Evolutionary conservation across 768 basidiomycete genomes (phyloP), one percentile per base, ranked within the genome.

Genomic region (Artomyces pyxidatus): DNA sequence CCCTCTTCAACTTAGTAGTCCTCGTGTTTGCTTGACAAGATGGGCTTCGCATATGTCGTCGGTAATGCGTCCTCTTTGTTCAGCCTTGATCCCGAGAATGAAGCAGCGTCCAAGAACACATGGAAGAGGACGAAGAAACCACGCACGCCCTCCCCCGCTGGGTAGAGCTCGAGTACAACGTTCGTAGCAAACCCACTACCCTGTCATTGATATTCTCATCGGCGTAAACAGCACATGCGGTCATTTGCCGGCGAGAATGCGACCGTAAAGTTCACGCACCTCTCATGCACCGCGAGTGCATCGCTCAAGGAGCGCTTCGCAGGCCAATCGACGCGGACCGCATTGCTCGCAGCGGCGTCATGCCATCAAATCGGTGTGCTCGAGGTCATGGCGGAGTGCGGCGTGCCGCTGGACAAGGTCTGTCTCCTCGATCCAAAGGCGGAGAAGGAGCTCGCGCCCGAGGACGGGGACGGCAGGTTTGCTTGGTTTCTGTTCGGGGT

Each of bases 381-480:
- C 19, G 73, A 81, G 3, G 66, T 87, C n/a, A 77, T 92, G 65
- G 66, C 73, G 42, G 52, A 38, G 29, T 56, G 68, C 55, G 32
- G 63, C 57, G 47, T 75, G 50, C 47, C 71, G 0, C 61, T 83
- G 4, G 72, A 80, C 0, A 75, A 75, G 57, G 86, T 96, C 9
- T 99, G 96, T 60, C 69, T 99, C 14, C 76, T 99, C n/a, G 96
- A 99, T 63, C 96, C 96, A 1, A 88, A 83, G 61, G 93, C 93
- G 0, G 70, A 80, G 45, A 64, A 70, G 45, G 75, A 67, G 48
- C 73, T 98, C 10, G 67, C 76, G 0, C 91, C 93, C 0, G 77
- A 78, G 45, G 95, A 98, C 59, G 83, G 81, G 1, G 76, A 83
- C 49, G 80, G 79, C 23, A 61, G 68, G 26, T 98, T 96, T 58